phyloP scores from a whole-genome alignment of 495 filamentous ascomycete species.

The Xylaria telfairii region DNA sequence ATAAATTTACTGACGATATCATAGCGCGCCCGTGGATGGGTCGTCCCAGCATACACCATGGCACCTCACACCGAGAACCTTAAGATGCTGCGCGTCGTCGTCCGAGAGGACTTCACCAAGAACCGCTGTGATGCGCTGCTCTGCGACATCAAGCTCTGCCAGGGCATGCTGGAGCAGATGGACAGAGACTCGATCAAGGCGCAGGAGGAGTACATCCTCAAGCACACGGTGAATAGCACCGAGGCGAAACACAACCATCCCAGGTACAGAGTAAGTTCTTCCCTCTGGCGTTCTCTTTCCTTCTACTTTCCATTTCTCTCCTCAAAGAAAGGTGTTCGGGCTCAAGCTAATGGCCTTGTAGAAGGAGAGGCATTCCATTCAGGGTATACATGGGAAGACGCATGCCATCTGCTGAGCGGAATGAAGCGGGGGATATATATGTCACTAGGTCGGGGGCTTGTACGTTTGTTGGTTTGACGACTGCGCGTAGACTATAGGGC shows the following conservation, averaged over 20 bases:
- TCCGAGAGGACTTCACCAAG: slow-evolving; percentile 86
- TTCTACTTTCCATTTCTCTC: too few species aligned
- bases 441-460: neutral
- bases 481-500: slow-evolving; percentile 5
- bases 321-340: neutral
- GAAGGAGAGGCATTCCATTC: slow-evolving; percentile 80
- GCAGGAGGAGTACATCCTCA: slow-evolving; percentile 68
- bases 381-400: slow-evolving; percentile 88
- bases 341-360: slow-evolving; percentile 28
- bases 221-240: slow-evolving; percentile 60
- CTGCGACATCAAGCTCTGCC: slow-evolving; percentile 72
- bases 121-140: slow-evolving; percentile 76
- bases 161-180: slow-evolving; percentile 73
- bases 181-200: slow-evolving; percentile 69
- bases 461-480: slow-evolving; percentile 4
- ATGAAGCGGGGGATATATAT: neutral
- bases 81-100: slow-evolving; percentile 87
- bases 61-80: slow-evolving; percentile 78
- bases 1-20: neutral
- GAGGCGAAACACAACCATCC: slow-evolving; percentile 66
- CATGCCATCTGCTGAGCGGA: slow-evolving; percentile 72
- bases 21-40: slow-evolving; percentile 77
- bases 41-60: slow-evolving; percentile 95
- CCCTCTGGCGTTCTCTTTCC: neutral
- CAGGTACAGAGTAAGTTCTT: slow-evolving; percentile 59